Conservation (phyloP, 2,329 filamentous ascomycete species). For the Epichloe festucae region DNA sequence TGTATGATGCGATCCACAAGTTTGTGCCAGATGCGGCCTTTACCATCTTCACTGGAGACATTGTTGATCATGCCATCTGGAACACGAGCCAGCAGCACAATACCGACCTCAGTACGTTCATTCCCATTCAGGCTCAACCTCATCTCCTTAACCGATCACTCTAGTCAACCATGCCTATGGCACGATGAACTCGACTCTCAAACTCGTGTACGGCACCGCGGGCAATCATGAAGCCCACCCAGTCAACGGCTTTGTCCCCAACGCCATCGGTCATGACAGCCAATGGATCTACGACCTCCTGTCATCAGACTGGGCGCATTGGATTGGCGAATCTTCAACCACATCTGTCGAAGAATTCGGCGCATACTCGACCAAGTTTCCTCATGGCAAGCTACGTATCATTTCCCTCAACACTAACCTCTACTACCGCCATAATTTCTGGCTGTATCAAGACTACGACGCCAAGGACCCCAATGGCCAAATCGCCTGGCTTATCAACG, state of each 20-base stretch:
- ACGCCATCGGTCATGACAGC: constrained; percentile 22
- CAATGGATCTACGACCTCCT: constrained; percentile 41
- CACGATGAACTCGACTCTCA: constrained; percentile 28
- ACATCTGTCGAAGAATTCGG: constrained; percentile 27
- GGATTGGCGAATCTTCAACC: constrained; percentile 26
- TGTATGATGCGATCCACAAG: constrained; percentile 37
- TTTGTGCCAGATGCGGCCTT: constrained; percentile 36
- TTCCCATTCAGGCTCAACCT: too few species aligned
- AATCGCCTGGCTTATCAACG: constrained; percentile 38
- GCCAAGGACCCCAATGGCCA: constrained; percentile 38
- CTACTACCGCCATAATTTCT: constrained; percentile 44
- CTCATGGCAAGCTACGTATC: constrained; percentile 35
- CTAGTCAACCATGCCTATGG: constrained; percentile 32
- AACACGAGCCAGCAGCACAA: constrained; percentile 26
- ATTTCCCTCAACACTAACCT: constrained; percentile 48
- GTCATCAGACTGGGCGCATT: constrained; percentile 30
- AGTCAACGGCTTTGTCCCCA: constrained; percentile 34
- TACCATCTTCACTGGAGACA: constrained; percentile 46
- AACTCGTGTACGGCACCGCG: constrained; percentile 36
- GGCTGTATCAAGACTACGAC: constrained; percentile 33
- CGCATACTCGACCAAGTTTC: constrained; percentile 33
- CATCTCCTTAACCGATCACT: constrained; percentile 15
- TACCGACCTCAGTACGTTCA: constrained; percentile 15
- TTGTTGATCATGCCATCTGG: constrained; percentile 41
- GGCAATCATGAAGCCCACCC: constrained; percentile 46